Evolutionary conservation across 176 grass and related monocot species (phyloP).

Genomic region (Oryza brachyantha): DNA sequence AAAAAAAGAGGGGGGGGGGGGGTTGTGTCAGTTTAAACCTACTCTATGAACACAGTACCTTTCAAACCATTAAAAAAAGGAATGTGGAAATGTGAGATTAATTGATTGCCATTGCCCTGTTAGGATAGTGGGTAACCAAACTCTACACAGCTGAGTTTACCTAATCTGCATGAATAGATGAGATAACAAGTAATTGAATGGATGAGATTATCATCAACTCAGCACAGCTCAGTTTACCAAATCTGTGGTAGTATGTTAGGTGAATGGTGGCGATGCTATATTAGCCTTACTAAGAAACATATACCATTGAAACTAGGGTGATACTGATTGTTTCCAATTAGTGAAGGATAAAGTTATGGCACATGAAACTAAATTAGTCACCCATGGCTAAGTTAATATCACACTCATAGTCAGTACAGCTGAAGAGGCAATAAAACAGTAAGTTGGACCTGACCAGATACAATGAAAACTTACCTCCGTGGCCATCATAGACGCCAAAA

Average conservation of each 20-base stretch:
- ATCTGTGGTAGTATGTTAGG: background rate
- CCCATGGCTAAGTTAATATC: background rate
- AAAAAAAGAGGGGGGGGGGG: background rate
- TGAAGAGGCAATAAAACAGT: background rate
- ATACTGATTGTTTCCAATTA: background rate
- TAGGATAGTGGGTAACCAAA: conserved; percentile 11
- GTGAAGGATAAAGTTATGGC: background rate
- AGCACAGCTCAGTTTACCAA: too few relatives aligned
- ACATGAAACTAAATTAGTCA: background rate
- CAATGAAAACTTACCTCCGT: conserved; percentile 52
- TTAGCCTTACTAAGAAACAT: background rate
- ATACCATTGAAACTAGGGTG: background rate
- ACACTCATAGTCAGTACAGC: background rate
- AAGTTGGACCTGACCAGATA: background rate
- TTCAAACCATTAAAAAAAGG: background rate
- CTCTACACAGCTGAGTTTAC: background rate
- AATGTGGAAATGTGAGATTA: background rate
- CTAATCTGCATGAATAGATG: background rate
- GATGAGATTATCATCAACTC: background rate
- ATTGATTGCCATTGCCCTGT: conserved; percentile 7
- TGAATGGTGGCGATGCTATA: background rate
- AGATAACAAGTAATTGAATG: too few relatives aligned
- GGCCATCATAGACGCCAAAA: conserved; percentile 79
- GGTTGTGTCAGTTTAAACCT: background rate
- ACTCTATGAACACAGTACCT: background rate